Evolutionary conservation across 2,329 filamentous ascomycete species (phyloP).

Genomic region (Aspergillus novoparasiticus): DNA sequence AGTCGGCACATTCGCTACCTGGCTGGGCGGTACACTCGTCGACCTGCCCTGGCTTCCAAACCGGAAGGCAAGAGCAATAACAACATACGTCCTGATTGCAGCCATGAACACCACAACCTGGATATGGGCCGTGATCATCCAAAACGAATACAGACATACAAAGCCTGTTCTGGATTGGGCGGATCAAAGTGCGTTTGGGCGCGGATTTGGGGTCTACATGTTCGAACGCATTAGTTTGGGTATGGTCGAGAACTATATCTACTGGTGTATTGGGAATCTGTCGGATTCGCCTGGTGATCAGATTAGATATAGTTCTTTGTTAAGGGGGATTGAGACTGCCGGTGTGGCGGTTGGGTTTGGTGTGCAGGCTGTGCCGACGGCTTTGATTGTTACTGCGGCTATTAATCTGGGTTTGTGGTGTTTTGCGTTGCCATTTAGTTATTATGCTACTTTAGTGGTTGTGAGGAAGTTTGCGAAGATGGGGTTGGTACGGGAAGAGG

Average conservation of each 20-base stretch:
- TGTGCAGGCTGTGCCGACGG: conserved; percentile 49
- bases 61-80: conserved; percentile 44
- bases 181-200: conserved; percentile 42
- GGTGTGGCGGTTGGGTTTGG: conserved; percentile 48
- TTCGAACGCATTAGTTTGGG: conserved; percentile 43
- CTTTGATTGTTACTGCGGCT: conserved; percentile 47
- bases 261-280: conserved; percentile 52
- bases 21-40: conserved; percentile 40
- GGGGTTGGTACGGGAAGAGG: neutral
- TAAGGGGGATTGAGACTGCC: conserved; percentile 47
- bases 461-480: conserved; percentile 40
- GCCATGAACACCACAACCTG: conserved; percentile 48
- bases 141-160: conserved; percentile 50
- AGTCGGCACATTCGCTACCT: conserved; percentile 44
- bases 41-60: conserved; percentile 44
- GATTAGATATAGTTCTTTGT: conserved; percentile 49
- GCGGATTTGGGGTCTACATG: conserved; percentile 48
- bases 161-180: conserved; percentile 49
- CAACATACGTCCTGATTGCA: conserved; percentile 46
- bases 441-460: conserved; percentile 47
- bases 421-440: conserved; percentile 47
- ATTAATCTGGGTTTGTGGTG: conserved; percentile 50
- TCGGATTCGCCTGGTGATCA: conserved; percentile 49
- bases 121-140: conserved; percentile 52
- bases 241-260: conserved; percentile 50